Conservation (phyloP, 2,329 filamentous ascomycete species). For the Xylariaceae sp. region DNA sequence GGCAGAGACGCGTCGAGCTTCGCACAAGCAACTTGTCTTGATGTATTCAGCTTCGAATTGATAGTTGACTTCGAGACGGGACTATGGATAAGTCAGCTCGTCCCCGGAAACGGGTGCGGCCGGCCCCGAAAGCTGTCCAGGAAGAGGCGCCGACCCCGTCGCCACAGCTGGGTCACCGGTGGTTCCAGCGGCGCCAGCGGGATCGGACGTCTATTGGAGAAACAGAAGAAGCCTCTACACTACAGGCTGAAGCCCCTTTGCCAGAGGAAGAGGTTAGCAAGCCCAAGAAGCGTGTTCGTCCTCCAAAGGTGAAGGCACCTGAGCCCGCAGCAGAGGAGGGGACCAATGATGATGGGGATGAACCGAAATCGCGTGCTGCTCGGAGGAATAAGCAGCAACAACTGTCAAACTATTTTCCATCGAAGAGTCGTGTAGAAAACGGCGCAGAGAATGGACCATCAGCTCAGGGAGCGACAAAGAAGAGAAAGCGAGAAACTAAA, state of each 20-base stretch:
- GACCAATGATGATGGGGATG: slow-evolving; percentile 31
- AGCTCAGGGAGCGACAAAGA: not conserved
- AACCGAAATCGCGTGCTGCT: slow-evolving; percentile 27
- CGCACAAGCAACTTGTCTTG: slow-evolving; percentile 18
- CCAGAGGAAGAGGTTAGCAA: slow-evolving; percentile 12
- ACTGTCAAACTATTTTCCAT: slow-evolving; percentile 5
- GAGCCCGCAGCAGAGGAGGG: slow-evolving; percentile 28
- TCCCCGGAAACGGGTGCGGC: slow-evolving; percentile 26
- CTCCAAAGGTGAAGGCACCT: slow-evolving; percentile 11
- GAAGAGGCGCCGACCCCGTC: slow-evolving; percentile 19
- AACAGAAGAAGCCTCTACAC: not conserved
- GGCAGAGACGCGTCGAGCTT: slow-evolving; percentile 26
- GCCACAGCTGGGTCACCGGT: slow-evolving; percentile 8
- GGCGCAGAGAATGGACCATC: not conserved
- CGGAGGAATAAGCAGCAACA: slow-evolving; percentile 25
- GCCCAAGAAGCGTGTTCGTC: slow-evolving; percentile 12
- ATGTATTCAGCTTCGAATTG: slow-evolving; percentile 13
- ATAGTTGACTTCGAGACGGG: slow-evolving; percentile 16
- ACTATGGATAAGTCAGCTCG: slow-evolving; percentile 21
- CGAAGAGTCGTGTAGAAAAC: slow-evolving; percentile 1
- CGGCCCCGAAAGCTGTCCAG: slow-evolving; percentile 15
- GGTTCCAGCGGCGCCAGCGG: slow-evolving; percentile 23
- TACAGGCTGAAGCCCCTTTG: not conserved
- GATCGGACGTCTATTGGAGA: slow-evolving; percentile 22
- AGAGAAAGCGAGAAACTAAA: slow-evolving; percentile 5